Conservation (phyloP, 192 early-diverging fungal species). For the Coemansia sp. region DNA sequence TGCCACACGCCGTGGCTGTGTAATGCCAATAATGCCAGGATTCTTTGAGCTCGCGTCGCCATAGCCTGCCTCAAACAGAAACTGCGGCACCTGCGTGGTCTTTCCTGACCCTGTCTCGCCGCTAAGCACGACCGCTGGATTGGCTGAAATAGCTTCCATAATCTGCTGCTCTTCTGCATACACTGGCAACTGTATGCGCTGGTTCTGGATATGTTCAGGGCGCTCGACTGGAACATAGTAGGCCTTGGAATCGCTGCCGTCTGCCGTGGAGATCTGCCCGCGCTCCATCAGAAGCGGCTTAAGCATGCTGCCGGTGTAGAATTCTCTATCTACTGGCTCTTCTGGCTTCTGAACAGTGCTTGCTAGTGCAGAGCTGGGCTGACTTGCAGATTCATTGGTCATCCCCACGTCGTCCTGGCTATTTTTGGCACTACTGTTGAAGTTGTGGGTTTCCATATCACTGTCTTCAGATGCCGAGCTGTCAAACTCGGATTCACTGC, state of each 20-base stretch:
- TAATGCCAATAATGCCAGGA: conserved; percentile 94
- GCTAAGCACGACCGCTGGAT: conserved; percentile 88
- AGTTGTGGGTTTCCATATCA: background rate
- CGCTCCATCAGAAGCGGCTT: conserved; percentile 28
- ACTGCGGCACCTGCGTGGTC: conserved; percentile 97
- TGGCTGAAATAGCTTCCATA: conserved; percentile 91
- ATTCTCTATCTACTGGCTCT: conserved; percentile 6
- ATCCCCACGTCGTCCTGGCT: background rate
- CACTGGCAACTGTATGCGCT: conserved; percentile 83
- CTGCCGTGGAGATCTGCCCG: conserved; percentile 3
- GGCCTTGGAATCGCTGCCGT: conserved; percentile 17
- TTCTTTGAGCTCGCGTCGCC: conserved; percentile 73
- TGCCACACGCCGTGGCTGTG: conserved; percentile 96
- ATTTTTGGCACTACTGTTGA: background rate
- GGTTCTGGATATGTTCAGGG: conserved; percentile 66
- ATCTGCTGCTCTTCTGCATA: conserved; percentile 94
- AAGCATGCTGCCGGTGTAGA: conserved; percentile 42
- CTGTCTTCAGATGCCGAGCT: conserved; percentile 61
- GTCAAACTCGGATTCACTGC: conserved; percentile 64
- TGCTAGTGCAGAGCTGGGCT: too few relatives aligned
- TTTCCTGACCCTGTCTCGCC: conserved; percentile 98
- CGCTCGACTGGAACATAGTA: conserved; percentile 79
- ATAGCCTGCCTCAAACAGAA: conserved; percentile 98
- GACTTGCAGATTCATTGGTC: background rate
- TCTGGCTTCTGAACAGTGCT: background rate